phyloP scores from a whole-genome alignment of 441 rosid species.

The Bruguiera hainesii region DNA sequence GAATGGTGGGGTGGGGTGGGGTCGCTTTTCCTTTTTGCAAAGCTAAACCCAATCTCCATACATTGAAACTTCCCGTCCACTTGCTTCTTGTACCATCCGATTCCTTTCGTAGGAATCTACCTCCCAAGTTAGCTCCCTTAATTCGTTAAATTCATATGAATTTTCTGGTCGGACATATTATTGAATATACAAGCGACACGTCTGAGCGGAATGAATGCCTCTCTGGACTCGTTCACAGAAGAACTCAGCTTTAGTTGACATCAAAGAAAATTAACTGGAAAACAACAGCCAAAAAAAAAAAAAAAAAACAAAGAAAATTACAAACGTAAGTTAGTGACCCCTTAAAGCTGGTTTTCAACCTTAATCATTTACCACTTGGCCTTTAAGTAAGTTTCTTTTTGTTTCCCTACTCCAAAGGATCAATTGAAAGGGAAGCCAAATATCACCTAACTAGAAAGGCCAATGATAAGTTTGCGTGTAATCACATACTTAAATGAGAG shows the following conservation, averaged over 20 bases:
- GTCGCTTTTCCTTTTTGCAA: background rate
- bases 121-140: too few species aligned
- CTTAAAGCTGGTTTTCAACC: background rate
- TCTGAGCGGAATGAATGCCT: background rate
- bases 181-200: background rate
- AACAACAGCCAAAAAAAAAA: too few species aligned
- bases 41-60: constrained; percentile 19
- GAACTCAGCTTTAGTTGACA: too few species aligned
- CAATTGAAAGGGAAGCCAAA: too few species aligned
- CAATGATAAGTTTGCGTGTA: too few species aligned
- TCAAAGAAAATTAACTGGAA: too few species aligned
- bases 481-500: too few species aligned
- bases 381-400: background rate
- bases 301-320: background rate
- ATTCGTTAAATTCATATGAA: too few species aligned
- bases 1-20: background rate
- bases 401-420: background rate
- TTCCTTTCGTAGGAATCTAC: constrained; percentile 1
- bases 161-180: too few species aligned
- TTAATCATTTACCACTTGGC: background rate
- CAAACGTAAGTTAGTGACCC: background rate
- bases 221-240: too few species aligned
- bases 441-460: too few species aligned
- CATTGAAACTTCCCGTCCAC: constrained; percentile 19
- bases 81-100: constrained; percentile 3